Conservation (phyloP, 1,139 yeast species). For the Yarrowia galli region DNA sequence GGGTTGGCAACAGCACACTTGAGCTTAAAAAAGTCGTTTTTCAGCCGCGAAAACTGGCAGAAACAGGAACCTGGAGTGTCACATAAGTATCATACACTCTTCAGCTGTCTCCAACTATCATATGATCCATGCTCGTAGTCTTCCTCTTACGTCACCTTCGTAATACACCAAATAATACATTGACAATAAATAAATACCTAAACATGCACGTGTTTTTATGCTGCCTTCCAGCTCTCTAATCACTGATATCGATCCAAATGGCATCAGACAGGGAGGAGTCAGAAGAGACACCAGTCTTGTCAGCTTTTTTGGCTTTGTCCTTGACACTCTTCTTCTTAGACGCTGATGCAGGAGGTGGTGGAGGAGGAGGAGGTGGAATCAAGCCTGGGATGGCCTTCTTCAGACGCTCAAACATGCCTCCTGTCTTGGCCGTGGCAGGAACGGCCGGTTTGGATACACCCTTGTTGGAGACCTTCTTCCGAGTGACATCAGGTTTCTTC, state of each 20-base stretch:
- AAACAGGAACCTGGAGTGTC: too few relatives aligned
- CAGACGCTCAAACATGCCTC: constrained; percentile 1
- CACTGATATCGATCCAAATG: constrained; percentile 24
- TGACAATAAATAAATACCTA: background rate
- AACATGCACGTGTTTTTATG: background rate
- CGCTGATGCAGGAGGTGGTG: background rate
- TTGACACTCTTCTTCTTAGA: too few relatives aligned
- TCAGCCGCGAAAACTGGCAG: background rate
- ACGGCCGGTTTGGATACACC: background rate
- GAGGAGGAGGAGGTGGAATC: constrained; percentile 7
- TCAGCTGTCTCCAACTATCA: too few relatives aligned
- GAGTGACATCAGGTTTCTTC: background rate
- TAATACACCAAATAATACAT: background rate
- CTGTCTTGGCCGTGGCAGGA: background rate
- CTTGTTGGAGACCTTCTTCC: background rate
- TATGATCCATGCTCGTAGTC: too few relatives aligned
- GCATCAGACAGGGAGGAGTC: constrained; percentile 17
- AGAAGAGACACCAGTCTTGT: constrained; percentile 1
- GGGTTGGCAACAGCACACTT: background rate
- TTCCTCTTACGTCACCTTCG: too few relatives aligned
- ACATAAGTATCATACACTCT: too few relatives aligned
- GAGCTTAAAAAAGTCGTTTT: background rate
- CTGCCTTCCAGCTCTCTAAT: background rate
- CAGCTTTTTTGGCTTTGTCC: background rate
- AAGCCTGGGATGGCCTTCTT: constrained; percentile 3